Base-by-base conservation (phyloP, 371 early-diverging fungal species). In the Basidiobolus meristosporus region DNA sequence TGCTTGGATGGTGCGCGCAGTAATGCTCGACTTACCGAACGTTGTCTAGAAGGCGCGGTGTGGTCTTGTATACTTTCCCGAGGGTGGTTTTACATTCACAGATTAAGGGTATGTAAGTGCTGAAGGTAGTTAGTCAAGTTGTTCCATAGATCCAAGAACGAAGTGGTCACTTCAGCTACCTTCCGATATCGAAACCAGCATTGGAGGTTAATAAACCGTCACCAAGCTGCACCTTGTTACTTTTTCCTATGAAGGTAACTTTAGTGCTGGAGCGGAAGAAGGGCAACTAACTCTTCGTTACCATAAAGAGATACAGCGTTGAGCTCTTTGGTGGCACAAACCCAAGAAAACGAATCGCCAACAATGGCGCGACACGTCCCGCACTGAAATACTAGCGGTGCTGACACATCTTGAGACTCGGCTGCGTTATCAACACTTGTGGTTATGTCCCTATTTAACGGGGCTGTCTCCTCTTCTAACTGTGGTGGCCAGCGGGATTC, bases 321-420 rank as follows among this genome's bases (percentile, higher is more conserved):
- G 19, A 43, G 30, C n/a, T 43, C 43, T 2, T 20, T 14, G 14
- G 36, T 38, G 4, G 38, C 43, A 21, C 29, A 30, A 11, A 43
- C 38, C 14, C 20, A 43, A n/a, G 43, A 23, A 18, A 36, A 43
- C 6, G 43, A 43, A 31, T 43, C 43, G 0, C 43, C 43, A n/a
- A 43, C 43, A 16, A 43, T 43, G 16, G 38, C 3, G n/a, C 35
- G 18, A 29, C 43, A 43, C 38, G 36, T 36, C 6, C 21, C 2
- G 19, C 43, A 43, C 20, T 43, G 43, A 38, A 43, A 43, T 36
- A 43, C 38, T 21, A 43, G 19, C 11, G 43, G 43, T 6, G 37
- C 43, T 3, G 37, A 37, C 1, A 43, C 21, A 30, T 43, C 43
- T n/a, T 42, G 18, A 19, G 35, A 16, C 7, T 9, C 35, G 14